These are phyloP conservation scores for Ogataea paradorogensis DNA, from an alignment of 805 yeast genomes.

Conservation along the genomic window DNA sequence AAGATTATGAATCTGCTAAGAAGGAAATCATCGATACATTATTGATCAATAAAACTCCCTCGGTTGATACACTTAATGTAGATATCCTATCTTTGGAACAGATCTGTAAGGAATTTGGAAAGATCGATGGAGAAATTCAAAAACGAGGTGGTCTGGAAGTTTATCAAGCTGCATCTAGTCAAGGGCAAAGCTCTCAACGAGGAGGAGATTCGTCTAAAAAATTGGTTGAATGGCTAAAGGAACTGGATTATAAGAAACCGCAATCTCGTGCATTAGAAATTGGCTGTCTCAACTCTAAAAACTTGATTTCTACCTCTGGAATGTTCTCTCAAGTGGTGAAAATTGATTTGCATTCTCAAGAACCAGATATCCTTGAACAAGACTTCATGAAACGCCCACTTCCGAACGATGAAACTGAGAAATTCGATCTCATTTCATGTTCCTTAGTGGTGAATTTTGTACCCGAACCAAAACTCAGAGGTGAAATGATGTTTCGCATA, in stretches of 20 bases:
- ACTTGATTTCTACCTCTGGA: conserved; percentile 60
- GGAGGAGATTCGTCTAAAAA: conserved; percentile 93
- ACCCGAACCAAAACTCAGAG: conserved; percentile 65
- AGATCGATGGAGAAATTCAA: conserved; percentile 59
- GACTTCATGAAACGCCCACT: conserved; percentile 79
- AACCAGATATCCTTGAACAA: conserved; percentile 66
- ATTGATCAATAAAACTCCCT: conserved; percentile 27
- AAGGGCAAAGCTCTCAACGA: conserved; percentile 72
- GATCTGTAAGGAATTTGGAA: conserved; percentile 40
- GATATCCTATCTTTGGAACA: conserved; percentile 6
- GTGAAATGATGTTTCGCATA: conserved; percentile 69
- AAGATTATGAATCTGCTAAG: conserved; percentile 13
- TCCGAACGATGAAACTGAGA: conserved; percentile 45
- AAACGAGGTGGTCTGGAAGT: conserved; percentile 71
- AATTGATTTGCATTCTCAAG: conserved; percentile 81
- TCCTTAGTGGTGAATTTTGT: conserved; percentile 89
- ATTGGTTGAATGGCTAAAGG: conserved; percentile 68
- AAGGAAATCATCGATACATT: conserved; percentile 12
- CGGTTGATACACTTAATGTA: conserved; percentile 12
- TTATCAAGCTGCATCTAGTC: conserved; percentile 82
- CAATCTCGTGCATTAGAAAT: conserved; percentile 62
- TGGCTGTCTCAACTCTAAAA: conserved; percentile 72
- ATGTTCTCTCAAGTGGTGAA: conserved; percentile 52
- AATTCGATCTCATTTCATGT: conserved; percentile 70
- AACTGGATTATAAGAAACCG: conserved; percentile 19